Percentiles rank a stretch among this genome's conserved stretches.
phyloP scores from a whole-genome alignment of 352 stramenopile genomes.

The Globisporangium cederbergense region DNA sequence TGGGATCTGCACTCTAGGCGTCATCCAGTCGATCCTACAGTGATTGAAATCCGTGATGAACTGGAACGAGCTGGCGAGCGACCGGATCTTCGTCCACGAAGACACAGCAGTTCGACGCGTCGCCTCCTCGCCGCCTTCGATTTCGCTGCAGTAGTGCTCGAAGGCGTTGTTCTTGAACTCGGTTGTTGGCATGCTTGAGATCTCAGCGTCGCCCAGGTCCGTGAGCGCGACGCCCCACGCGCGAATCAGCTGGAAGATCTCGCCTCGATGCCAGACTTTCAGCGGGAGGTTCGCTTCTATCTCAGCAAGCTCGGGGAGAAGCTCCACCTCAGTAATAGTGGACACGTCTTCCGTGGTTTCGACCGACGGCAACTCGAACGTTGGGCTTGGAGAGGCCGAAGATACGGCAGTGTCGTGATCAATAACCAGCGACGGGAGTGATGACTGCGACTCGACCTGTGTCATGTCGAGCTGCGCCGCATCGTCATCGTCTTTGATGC shows the following conservation, averaged over 20 bases:
- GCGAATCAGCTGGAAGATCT: conserved; percentile 2
- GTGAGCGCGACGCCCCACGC: neutral
- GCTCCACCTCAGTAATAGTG: neutral
- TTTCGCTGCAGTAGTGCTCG: neutral
- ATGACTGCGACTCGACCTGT: neutral
- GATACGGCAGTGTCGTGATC: neutral
- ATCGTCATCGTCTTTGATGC: neutral
- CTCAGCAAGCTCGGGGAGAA: neutral
- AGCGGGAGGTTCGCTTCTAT: neutral
- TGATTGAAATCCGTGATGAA: conserved; percentile 8
- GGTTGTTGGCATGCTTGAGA: neutral
- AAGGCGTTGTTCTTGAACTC: neutral
- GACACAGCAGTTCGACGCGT: neutral
- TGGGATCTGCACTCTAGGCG: neutral
- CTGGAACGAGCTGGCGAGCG: conserved; percentile 6
- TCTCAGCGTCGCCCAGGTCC: neutral
- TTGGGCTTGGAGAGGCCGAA: neutral
- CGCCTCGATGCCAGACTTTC: neutral
- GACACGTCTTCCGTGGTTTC: neutral
- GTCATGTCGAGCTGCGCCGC: neutral
- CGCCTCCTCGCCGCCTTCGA: neutral
- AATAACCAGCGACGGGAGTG: neutral
- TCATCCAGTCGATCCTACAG: conserved; percentile 1
- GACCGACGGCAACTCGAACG: neutral
- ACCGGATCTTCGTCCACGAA: conserved; percentile 1